phyloP scores from a whole-genome alignment of 106 monocot species.

The Agapanthus africanus region DNA sequence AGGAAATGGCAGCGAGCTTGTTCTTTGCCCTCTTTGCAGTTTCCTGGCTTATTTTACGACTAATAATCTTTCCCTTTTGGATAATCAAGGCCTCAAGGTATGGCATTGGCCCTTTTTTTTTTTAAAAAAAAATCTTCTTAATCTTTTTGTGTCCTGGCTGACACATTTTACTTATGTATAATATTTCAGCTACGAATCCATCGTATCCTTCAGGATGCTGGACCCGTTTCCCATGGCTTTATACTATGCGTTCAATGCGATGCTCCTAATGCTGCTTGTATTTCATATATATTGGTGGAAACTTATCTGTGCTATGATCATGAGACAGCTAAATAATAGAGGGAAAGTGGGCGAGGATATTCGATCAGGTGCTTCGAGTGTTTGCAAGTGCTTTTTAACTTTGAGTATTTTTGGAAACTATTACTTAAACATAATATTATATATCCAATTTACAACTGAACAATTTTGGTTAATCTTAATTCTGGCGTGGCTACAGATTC shows the following conservation, averaged over 20 bases:
- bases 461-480: too few relatives aligned
- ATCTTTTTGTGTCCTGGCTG: not conserved
- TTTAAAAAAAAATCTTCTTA: not conserved
- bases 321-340: constrained; percentile 55
- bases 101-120: not conserved
- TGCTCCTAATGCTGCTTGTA: constrained; percentile 68
- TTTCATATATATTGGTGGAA: constrained; percentile 97
- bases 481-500: too few relatives aligned
- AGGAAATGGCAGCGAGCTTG: constrained; percentile 66
- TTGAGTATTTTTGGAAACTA: too few relatives aligned
- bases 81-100: constrained; percentile 74
- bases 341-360: constrained; percentile 92
- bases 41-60: constrained; percentile 67
- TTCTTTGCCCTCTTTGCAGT: constrained; percentile 74
- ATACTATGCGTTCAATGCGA: constrained; percentile 78
- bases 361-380: constrained; percentile 50
- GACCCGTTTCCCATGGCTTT: not conserved
- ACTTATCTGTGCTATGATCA: constrained; percentile 77
- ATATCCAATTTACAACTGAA: too few relatives aligned
- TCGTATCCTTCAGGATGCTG: too few relatives aligned
- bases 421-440: too few relatives aligned
- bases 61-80: constrained; percentile 85
- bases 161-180: too few relatives aligned
- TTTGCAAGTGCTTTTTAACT: too few relatives aligned
- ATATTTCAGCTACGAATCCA: too few relatives aligned